A percentile compares a stretch with the other conserved stretches of the same genome.
These are phyloP conservation scores for Anacardium occidentale DNA, from an alignment of 345 rosid genomes.

Conservation along the genomic window DNA sequence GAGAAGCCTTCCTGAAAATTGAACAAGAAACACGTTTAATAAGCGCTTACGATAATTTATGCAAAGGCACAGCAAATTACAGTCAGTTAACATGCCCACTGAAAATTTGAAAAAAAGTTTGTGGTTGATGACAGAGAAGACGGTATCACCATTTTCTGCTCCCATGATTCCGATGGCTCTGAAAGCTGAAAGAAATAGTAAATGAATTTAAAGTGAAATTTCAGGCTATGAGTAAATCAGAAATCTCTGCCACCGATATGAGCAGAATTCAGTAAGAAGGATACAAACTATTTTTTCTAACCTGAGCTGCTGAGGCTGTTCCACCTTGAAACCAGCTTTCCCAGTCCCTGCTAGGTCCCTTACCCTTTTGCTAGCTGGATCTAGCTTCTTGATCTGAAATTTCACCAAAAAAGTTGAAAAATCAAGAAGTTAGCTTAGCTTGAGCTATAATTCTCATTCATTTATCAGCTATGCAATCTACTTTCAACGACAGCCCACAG, in stretches of 20 bases:
- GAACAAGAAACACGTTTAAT: neutral
- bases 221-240: constrained; percentile 13
- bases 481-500: neutral
- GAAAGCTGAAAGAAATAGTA: constrained; percentile 62
- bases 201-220: constrained; percentile 8
- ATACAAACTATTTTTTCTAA: constrained; percentile 24
- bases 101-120: constrained; percentile 7
- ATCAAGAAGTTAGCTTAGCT: neutral
- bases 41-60: too few species aligned
- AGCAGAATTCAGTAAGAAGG: neutral
- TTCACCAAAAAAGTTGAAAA: neutral
- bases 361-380: constrained; percentile 68
- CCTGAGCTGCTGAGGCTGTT: constrained; percentile 66
- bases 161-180: constrained; percentile 83
- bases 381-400: constrained; percentile 80
- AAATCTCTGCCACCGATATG: neutral
- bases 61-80: too few species aligned
- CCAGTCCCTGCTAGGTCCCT: constrained; percentile 86
- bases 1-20: constrained; percentile 61
- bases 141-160: constrained; percentile 63
- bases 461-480: neutral
- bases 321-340: constrained; percentile 93
- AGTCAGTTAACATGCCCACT: too few species aligned
- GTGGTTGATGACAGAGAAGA: constrained; percentile 9
- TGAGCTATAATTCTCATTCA: neutral